These are phyloP conservation scores for Backusella luteola DNA, from an alignment of 192 early-diverging fungal species.

Conservation along the genomic window DNA sequence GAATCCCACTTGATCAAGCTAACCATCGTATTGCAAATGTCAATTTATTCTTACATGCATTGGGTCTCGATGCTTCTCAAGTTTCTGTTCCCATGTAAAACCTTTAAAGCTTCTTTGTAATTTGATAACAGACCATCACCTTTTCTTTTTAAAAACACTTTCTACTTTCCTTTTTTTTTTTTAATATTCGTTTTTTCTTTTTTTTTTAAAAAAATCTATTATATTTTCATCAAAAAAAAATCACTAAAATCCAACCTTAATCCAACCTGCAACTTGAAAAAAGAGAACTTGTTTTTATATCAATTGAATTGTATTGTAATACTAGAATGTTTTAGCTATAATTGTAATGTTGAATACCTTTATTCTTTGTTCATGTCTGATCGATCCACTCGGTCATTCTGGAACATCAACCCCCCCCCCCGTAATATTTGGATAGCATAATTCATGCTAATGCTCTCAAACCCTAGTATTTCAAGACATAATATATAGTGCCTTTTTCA, in stretches of 20 bases:
- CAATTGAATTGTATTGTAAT: no score
- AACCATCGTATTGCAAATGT: constrained; percentile 77
- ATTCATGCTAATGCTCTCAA: no score
- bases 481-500: no score
- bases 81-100: constrained; percentile 46
- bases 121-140: neutral
- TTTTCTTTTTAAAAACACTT: neutral
- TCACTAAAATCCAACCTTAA: neutral
- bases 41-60: constrained; percentile 93
- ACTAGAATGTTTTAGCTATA: no score
- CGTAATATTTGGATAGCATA: no score
- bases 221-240: neutral
- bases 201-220: neutral
- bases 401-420: no score
- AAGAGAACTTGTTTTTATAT: neutral
- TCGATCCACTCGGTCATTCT: no score
- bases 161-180: no score
- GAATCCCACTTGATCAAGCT: constrained; percentile 54
- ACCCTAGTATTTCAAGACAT: no score
- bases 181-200: no score
- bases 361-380: no score
- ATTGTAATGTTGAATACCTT: no score
- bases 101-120: neutral
- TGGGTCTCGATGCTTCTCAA: constrained; percentile 88
- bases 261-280: neutral